Percentiles rank a stretch among this genome's conserved stretches.
phyloP scores from a whole-genome alignment of 2,329 filamentous ascomycete genomes.

The Gaeumannomyces tritici region DNA sequence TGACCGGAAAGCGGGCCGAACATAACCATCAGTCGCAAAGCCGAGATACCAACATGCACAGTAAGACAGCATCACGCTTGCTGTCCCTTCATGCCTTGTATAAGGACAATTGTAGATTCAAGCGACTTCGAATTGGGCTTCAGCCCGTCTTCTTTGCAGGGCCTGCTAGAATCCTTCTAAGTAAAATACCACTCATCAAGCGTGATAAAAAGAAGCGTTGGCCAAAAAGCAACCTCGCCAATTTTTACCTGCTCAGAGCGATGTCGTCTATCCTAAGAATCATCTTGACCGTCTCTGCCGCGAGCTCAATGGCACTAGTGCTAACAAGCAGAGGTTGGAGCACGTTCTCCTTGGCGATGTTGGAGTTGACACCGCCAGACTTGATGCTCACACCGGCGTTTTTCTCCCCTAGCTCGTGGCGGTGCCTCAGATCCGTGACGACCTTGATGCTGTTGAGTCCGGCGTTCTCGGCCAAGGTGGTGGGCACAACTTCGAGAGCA shows the following conservation, averaged over 20 bases:
- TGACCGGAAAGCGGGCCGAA: too few relatives aligned
- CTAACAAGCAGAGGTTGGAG: conserved; percentile 92
- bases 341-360: conserved; percentile 95
- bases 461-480: conserved; percentile 93
- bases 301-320: conserved; percentile 94
- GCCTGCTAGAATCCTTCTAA: background rate
- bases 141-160: background rate
- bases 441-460: conserved; percentile 98
- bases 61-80: too few relatives aligned
- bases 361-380: conserved; percentile 90
- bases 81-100: background rate
- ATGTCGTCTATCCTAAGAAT: conserved; percentile 61
- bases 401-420: conserved; percentile 89
- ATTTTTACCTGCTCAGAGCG: conserved; percentile 46
- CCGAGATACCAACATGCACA: too few relatives aligned
- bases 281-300: conserved; percentile 98
- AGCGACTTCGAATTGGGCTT: background rate
- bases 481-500: conserved; percentile 93
- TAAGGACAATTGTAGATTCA: background rate
- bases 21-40: too few relatives aligned
- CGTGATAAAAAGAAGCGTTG: background rate
- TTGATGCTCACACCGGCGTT: conserved; percentile 98
- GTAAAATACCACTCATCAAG: background rate
- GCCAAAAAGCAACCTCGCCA: background rate
- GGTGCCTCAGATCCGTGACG: conserved; percentile 87